Conservation (phyloP, 139 green algal species). For the Micromonas commoda region DNA sequence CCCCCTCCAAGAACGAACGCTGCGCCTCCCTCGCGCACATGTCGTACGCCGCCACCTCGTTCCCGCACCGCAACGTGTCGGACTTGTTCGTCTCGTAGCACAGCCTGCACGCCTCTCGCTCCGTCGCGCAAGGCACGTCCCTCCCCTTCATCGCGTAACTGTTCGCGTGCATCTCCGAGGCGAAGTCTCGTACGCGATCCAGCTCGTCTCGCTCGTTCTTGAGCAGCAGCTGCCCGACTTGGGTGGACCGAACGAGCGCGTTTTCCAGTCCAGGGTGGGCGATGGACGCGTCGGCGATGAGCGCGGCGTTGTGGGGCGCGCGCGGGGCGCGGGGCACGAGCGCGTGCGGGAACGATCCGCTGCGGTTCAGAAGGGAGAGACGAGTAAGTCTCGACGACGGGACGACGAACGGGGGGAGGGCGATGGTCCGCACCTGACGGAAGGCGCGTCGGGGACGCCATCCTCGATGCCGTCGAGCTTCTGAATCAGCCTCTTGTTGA, state of each 20-base stretch:
- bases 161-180: not conserved
- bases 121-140: not conserved
- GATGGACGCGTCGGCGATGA: too few species aligned
- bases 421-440: not conserved
- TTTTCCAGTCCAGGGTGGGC: too few species aligned
- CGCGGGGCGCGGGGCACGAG: too few species aligned
- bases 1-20: not conserved
- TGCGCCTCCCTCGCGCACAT: not conserved
- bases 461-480: not conserved
- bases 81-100: not conserved
- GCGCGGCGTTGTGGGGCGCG: too few species aligned
- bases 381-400: not conserved
- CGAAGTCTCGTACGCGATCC: not conserved
- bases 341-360: too few species aligned
- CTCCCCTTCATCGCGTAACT: not conserved
- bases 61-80: not conserved
- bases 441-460: too few species aligned
- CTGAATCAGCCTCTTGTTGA: not conserved
- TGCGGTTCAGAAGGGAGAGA: too few species aligned
- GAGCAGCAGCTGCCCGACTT: too few species aligned
- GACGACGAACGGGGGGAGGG: too few species aligned
- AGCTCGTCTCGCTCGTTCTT: not conserved
- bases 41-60: not conserved
- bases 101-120: not conserved
- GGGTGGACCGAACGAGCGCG: too few species aligned